Evolutionary conservation across 169 alveolate genomes (phyloP), one percentile per base, ranked within the genome.

Genomic region (Eimeria necatrix): DNA sequence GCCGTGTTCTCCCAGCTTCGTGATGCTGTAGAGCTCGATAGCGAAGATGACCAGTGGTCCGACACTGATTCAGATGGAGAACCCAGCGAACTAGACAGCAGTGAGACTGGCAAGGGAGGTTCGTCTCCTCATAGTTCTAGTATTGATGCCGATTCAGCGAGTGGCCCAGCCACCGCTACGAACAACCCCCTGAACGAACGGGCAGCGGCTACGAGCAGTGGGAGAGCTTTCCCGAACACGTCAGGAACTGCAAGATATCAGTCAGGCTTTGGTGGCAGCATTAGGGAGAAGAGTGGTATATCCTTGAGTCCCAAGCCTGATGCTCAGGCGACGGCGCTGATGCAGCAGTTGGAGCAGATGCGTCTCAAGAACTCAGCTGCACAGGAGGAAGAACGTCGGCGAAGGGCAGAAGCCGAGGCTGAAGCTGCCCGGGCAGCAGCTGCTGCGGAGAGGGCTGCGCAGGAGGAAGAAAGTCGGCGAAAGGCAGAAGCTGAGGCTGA

Each of bases 101-200:
- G 56, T 85, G 70, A 51, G 74, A 88, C 74, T 73, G 49, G 94
- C 74, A 81, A 94, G 94, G 78, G 97, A 56, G 61, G 93, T 90
- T 61, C 68, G 41, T 41, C 60, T 10, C 32, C 61, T 6, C 52
- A 46, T 41, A 56, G 68, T 14, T 10, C 16, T 46, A 61, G 80
- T 59, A 22, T 22, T 8, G 61, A 16, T 32, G 68, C 93, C 3
- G 7, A 60, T 56, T 3, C 16, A 14, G 22, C 91, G 56, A 83
- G 91, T 53, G 61, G 64, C 60, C 46, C 60, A 16, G 60, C 48
- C 22, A 61, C 12, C 64, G 85, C n/a, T 10, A 74, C 60, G 60
- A 74, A 20, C 85, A 81, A 26, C 49, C 52, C 80, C 14, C 26
- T 51, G 4, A 24, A 20, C 9, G 80, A 49, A 60, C 6, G 81